Evolutionary conservation across 1,139 yeast species (phyloP), one percentile per base, ranked within the genome.

Genomic region (Meyerozyma smithsonii): DNA sequence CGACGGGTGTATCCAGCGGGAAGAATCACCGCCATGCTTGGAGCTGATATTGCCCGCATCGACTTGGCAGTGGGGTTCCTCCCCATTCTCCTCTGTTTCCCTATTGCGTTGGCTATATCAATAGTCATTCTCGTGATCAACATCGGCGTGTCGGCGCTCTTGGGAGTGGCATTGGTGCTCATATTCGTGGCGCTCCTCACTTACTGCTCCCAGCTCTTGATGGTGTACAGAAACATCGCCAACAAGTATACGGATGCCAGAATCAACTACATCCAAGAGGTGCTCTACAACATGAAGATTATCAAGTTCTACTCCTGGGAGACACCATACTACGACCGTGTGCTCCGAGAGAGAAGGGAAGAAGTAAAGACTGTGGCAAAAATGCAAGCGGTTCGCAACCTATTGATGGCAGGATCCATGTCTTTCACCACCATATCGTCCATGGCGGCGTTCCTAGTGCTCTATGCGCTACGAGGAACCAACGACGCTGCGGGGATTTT

Each of bases 1-100:
- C 72, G 75, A 40, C 76, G 76, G 49, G 64, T 69, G 42, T 85
- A 63, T 54, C 78, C 94, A 0, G 69, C 77, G 18, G 85, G 94
- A 43, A 77, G 74, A 46, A 72, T 88, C 42, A 84, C 95, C 2
- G 80, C 70, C 10, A 61, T 65, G 57, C 54, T 65, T 49, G 64
- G 68, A 25, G 62, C 69, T 2, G 72, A 66, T 48, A 51, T 64
- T 40, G 59, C 70, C 6, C 55, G 69, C 44, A 59, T 66, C 28
- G 70, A 65, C 43, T 53, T 61, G 37, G 69, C 67, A 5, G 46
- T 65, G 36, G 64, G 64, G 4, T 58, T 56, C 42, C 63, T 61
- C 40, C 70, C 70, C 4, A 52, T 54, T 18, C 43, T 59, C 17
- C 23, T 59, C 23, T 49, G 57, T 2, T 62, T 62, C 45, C 66